Conservation (phyloP, 225 moss, liverwort and hornwort species). For the Marchantia paleacea region DNA sequence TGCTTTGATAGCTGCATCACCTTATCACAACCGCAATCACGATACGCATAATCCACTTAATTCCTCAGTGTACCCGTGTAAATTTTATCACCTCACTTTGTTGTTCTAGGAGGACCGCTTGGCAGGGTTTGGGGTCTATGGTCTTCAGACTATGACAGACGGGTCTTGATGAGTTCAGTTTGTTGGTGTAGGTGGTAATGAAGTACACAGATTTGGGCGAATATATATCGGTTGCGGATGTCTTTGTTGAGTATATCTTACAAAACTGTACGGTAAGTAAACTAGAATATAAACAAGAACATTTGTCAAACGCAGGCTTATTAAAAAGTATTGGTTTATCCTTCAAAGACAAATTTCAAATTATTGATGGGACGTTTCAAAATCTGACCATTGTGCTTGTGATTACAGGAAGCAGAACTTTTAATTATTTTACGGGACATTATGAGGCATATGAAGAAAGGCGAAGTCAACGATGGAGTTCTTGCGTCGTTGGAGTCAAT, state of each 20-base stretch:
- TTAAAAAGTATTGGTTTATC: not conserved
- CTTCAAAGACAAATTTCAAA: not conserved
- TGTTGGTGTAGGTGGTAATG: constrained; percentile 68
- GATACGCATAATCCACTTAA: no score
- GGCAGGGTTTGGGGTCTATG: no score
- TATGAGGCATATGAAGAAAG: constrained; percentile 62
- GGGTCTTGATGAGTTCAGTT: no score
- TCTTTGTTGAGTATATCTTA: constrained; percentile 85
- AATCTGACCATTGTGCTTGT: not conserved
- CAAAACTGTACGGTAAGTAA: constrained; percentile 78
- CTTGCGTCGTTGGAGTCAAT: constrained; percentile 75
- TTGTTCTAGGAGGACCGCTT: no score
- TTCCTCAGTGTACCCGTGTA: no score
- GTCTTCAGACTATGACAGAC: no score
- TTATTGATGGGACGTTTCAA: not conserved
- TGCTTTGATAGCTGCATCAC: no score
- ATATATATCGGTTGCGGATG: constrained; percentile 88
- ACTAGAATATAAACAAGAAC: not conserved
- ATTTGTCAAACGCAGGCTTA: not conserved
- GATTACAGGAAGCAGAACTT: constrained; percentile 82
- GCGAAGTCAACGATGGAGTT: constrained; percentile 64
- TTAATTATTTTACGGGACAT: constrained; percentile 64
- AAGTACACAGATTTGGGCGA: constrained; percentile 67
- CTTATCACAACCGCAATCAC: no score
- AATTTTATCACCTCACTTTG: no score